Conservation (phyloP, 495 filamentous ascomycete species). For the Elasticomyces elasticus region DNA sequence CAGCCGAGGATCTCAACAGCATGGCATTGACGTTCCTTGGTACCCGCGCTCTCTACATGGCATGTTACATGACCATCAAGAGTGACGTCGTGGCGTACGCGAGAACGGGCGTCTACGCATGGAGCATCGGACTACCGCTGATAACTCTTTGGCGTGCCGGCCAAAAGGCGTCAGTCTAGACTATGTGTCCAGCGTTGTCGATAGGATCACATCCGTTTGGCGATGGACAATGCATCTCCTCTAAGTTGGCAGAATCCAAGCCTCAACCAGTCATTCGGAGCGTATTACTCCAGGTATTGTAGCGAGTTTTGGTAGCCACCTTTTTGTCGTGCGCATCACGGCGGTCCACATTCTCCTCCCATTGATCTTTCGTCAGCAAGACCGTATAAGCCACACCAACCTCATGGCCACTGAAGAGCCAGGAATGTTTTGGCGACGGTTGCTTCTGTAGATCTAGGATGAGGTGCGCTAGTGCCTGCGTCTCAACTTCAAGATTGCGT, state of each 20-base stretch:
- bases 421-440: conserved; percentile 13
- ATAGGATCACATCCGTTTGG: too few relatives aligned
- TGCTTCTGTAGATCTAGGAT: conserved; percentile 18
- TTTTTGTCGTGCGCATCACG: background rate
- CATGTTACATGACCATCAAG: conserved; percentile 7
- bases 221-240: too few relatives aligned
- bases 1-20: conserved; percentile 10
- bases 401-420: conserved; percentile 17
- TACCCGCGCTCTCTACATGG: conserved; percentile 7
- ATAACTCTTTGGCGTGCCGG: conserved; percentile 9
- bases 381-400: conserved; percentile 18
- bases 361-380: conserved; percentile 14
- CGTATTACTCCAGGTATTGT: conserved; percentile 16
- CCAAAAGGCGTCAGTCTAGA: background rate
- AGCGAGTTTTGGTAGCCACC: conserved; percentile 1
- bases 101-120: conserved; percentile 13
- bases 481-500: conserved; percentile 12
- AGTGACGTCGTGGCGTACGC: conserved; percentile 6
- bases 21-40: conserved; percentile 14
- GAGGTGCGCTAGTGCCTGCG: conserved; percentile 19
- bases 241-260: too few relatives aligned
- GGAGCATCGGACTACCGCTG: conserved; percentile 11
- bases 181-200: background rate
- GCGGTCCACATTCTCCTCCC: conserved; percentile 5
- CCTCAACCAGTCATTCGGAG: conserved; percentile 10